Percentiles rank a stretch among this genome's conserved stretches.
These are phyloP conservation scores for Pseudogymnoascus sp. DNA, from an alignment of 2,329 filamentous ascomycete species.

Conservation along the genomic window DNA sequence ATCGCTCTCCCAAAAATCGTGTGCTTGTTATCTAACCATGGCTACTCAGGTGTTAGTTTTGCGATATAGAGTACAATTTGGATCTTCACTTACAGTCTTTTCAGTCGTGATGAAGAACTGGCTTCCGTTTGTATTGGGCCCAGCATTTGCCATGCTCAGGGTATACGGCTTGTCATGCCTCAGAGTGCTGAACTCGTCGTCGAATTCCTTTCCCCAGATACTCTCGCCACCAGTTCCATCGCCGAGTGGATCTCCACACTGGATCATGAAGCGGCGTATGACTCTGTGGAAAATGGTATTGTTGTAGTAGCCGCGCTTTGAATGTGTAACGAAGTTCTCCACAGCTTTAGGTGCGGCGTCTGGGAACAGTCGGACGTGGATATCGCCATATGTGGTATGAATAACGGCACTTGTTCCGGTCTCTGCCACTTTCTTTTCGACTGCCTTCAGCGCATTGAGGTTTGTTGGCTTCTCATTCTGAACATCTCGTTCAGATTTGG, in stretches of 20 bases:
- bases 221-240: conserved; percentile 85
- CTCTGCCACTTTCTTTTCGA: conserved; percentile 54
- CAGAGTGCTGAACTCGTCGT: conserved; percentile 84
- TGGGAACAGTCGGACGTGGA: conserved; percentile 86
- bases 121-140: conserved; percentile 87
- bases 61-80: neutral
- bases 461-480: conserved; percentile 87
- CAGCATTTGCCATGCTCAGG: conserved; percentile 95
- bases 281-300: conserved; percentile 95
- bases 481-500: conserved; percentile 77
- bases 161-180: conserved; percentile 96
- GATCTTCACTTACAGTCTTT: conserved; percentile 59
- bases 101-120: conserved; percentile 99
- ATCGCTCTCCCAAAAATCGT: conserved; percentile 90
- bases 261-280: conserved; percentile 98
- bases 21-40: conserved; percentile 93
- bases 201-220: conserved; percentile 88
- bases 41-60: conserved; percentile 34
- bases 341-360: conserved; percentile 89
- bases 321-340: conserved; percentile 93
- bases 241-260: conserved; percentile 72
- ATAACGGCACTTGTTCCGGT: conserved; percentile 73
- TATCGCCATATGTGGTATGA: conserved; percentile 90
- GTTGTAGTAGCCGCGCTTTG: conserved; percentile 89
- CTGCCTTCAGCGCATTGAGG: conserved; percentile 44